A percentile compares a stretch with the other conserved stretches of the same genome.
These are phyloP conservation scores for Apiospora pterosperma DNA, from an alignment of 2,329 filamentous ascomycete species.

Conservation along the genomic window DNA sequence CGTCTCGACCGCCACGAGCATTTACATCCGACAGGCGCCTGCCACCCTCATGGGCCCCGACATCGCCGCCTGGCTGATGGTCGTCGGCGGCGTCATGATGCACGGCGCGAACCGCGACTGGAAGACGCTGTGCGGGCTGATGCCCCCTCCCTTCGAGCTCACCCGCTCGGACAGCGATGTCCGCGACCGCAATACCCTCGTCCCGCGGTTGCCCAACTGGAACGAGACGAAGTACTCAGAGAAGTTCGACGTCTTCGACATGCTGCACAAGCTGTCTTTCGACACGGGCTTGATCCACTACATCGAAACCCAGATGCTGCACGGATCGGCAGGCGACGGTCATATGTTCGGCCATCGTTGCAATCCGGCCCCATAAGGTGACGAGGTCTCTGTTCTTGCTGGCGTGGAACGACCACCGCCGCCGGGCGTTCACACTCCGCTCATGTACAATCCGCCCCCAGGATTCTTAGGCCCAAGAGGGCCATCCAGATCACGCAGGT, in stretches of 20 bases:
- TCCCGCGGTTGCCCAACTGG: not conserved
- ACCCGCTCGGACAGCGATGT: not conserved
- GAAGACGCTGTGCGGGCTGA: not conserved
- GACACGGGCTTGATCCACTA: not conserved
- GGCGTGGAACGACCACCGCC: too few species aligned
- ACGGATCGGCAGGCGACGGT: not conserved
- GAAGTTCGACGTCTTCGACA: not conserved
- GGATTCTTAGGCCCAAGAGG: too few species aligned
- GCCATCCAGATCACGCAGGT: too few species aligned
- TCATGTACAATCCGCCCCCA: too few species aligned
- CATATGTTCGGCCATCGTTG: not conserved
- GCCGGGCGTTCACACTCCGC: too few species aligned
- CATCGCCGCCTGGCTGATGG: not conserved
- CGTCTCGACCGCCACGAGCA: not conserved
- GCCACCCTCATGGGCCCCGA: not conserved
- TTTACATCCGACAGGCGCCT: not conserved
- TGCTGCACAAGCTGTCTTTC: not conserved
- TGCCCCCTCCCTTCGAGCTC: not conserved
- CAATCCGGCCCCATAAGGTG: not conserved
- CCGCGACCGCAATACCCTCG: not conserved
- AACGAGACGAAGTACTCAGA: not conserved
- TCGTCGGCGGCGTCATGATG: not conserved
- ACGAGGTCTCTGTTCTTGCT: too few species aligned
- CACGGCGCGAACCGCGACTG: not conserved
- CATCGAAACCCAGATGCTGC: not conserved